A percentile compares a stretch with the other conserved stretches of the same genome.
These are phyloP conservation scores for Wickerhamomyces bisporus DNA, from an alignment of 805 yeast genomes.

Conservation along the genomic window DNA sequence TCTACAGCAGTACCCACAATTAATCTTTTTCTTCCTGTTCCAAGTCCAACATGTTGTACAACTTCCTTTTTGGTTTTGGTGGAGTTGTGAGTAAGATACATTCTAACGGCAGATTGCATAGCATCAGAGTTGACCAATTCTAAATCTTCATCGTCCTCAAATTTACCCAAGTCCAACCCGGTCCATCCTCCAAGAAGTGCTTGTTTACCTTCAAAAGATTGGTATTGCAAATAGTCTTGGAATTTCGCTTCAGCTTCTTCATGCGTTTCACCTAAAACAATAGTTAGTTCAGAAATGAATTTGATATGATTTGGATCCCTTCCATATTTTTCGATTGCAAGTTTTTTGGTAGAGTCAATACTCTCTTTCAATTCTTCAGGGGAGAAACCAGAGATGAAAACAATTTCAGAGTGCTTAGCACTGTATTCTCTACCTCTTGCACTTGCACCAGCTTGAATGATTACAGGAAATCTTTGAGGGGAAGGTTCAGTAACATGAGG, in stretches of 20 bases:
- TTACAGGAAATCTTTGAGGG: slow-evolving; percentile 34
- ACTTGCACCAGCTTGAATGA: slow-evolving; percentile 36
- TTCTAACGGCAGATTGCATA: slow-evolving; percentile 27
- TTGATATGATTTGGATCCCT: slow-evolving; percentile 31
- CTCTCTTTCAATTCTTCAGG: slow-evolving; percentile 25
- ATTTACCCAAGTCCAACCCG: slow-evolving; percentile 32
- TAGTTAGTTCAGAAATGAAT: slow-evolving; percentile 28
- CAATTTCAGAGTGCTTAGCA: slow-evolving; percentile 33
- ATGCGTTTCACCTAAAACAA: slow-evolving; percentile 30
- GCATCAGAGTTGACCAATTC: slow-evolving; percentile 25
- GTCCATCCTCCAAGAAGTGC: slow-evolving; percentile 38
- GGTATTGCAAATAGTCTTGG: slow-evolving; percentile 26
- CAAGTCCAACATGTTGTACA: slow-evolving; percentile 20
- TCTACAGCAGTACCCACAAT: slow-evolving; percentile 30
- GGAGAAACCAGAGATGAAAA: slow-evolving; percentile 29
- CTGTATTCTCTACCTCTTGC: slow-evolving; percentile 31
- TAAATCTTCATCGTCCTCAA: slow-evolving; percentile 27
- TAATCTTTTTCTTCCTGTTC: slow-evolving; percentile 25
- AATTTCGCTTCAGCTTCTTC: slow-evolving; percentile 32
- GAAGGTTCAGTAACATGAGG: slow-evolving; percentile 32
- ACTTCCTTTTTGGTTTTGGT: slow-evolving; percentile 18
- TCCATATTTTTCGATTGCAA: slow-evolving; percentile 27
- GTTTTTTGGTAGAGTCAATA: slow-evolving; percentile 25
- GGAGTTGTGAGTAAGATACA: slow-evolving; percentile 20
- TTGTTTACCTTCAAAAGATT: slow-evolving; percentile 33